Conservation (phyloP, 2,329 filamentous ascomycete genomes). For the Colletotrichum noveboracense region DNA sequence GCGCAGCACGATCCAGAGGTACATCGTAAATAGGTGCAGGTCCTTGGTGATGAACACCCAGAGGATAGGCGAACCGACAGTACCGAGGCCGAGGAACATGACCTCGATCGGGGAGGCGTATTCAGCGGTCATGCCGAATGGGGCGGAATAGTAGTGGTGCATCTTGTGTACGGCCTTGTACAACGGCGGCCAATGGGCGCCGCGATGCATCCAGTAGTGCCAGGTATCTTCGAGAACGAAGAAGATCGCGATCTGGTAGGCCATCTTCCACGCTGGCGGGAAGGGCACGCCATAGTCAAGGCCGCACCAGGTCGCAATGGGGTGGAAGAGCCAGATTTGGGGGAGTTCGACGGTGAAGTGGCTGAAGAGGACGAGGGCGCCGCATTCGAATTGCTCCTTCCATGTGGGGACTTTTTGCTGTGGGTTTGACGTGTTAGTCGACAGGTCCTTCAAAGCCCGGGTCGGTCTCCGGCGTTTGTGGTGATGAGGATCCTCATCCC, state of each 20-base stretch:
- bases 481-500: not conserved
- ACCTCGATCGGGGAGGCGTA: conserved; percentile 98
- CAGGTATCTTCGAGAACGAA: conserved; percentile 96
- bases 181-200: conserved; percentile 90
- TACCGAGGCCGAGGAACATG: conserved; percentile 90
- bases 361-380: conserved; percentile 87
- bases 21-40: conserved; percentile 96
- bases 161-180: conserved; percentile 99
- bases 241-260: conserved; percentile 89
- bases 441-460: not conserved
- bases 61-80: conserved; percentile 80
- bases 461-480: not conserved
- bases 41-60: conserved; percentile 85
- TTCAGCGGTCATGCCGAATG: conserved; percentile 96
- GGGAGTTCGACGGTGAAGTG: conserved; percentile 98
- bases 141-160: conserved; percentile 97
- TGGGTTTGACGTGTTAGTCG: not conserved
- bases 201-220: conserved; percentile 97
- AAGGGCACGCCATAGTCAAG: conserved; percentile 90
- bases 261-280: conserved; percentile 83
- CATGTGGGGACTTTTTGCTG: conserved; percentile 83
- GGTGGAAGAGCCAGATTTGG: conserved; percentile 99
- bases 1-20: conserved; percentile 90
- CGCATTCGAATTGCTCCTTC: conserved; percentile 93
- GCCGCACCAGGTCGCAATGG: conserved; percentile 90